Evolutionary conservation across 1,284 basidiomycete species (phyloP).

Genomic region (Grifola frondosa): DNA sequence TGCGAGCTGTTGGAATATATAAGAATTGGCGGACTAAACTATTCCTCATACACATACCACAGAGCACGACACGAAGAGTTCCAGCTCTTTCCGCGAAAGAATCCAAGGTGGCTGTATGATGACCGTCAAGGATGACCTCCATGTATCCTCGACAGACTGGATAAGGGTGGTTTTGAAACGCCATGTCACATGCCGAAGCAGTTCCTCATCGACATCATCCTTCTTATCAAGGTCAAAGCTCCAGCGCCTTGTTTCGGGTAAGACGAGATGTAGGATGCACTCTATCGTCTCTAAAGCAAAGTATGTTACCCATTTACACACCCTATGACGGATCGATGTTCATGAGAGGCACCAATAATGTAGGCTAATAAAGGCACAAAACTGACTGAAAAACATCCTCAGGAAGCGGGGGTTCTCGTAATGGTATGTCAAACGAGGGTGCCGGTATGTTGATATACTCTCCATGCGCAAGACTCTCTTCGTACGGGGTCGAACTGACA

Average conservation of each 20-base stretch:
- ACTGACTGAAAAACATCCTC: slow-evolving; percentile 12
- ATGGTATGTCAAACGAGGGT: slow-evolving; percentile 18
- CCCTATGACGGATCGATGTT: no score
- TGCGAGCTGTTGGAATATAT: slow-evolving; percentile 1
- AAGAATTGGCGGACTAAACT: no score
- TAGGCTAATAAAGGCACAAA: not conserved
- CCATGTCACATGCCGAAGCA: slow-evolving; percentile 57
- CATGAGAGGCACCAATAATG: slow-evolving; percentile 1
- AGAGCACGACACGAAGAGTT: slow-evolving; percentile 48
- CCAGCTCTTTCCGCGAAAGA: slow-evolving; percentile 52
- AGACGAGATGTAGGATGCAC: slow-evolving; percentile 50
- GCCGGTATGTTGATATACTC: slow-evolving; percentile 48
- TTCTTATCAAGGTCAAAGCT: slow-evolving; percentile 41
- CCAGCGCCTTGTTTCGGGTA: slow-evolving; percentile 40
- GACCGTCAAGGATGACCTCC: slow-evolving; percentile 42
- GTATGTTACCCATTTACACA: slow-evolving; percentile 45
- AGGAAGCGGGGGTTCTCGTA: slow-evolving; percentile 5
- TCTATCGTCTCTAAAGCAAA: slow-evolving; percentile 56
- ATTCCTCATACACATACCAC: slow-evolving; percentile 44
- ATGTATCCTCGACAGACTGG: slow-evolving; percentile 20
- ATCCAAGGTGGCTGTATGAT: slow-evolving; percentile 69
- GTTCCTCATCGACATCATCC: slow-evolving; percentile 39
- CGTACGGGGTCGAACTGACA: no score
- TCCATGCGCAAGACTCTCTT: no score
- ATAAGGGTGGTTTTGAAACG: slow-evolving; percentile 21